Evolutionary conservation across 1,284 basidiomycete species (phyloP), one percentile per base, ranked within the genome.

Genomic region (Puccinia hordei): DNA sequence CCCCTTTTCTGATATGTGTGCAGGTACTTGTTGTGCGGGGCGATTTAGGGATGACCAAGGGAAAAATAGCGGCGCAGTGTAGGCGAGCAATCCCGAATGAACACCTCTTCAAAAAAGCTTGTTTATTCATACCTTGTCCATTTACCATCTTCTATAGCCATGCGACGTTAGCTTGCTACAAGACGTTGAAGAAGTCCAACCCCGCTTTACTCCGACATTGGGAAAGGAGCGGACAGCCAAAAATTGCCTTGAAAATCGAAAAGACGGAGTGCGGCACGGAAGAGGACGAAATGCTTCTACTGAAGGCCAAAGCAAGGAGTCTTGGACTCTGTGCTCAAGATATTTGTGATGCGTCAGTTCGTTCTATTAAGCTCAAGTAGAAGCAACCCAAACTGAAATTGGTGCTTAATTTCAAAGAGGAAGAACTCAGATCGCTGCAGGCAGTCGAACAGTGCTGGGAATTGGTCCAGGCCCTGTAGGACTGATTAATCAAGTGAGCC

Each of bases 61-160:
- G 79, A 0, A 80, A 80, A 74, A 80, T 80, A 41, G 79, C 79
- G 38, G 79, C 79, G 44, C 79, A 80, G 57, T 80, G 79, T 71
- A 35, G 79, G 79, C 49, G 41, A 80, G 71, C n/a, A 38, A 22
- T 66, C 68, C 46, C 41, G 24, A 66, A 57, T 17, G 0, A 22
- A 35, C 30, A 33, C 61, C 15, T 41, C 24, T 35, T 3, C 12
- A 24, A 44, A 55, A 27, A 22, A 73, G 15, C 51, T 8, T 22
- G 22, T 24, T 33, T n/a, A 35, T 53, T 71, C 8, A 53, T 17
- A 33, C 27, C 68, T 53, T 71, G 5, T 46, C 1, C 27, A 53
- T 73, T 35, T 73, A 35, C 55, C 15, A 22, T 57, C 15, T 22
- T 27, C 24, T 53, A 10, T 35, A 80, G 79, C 33, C 79, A 80